These are phyloP conservation scores for Tetrapisispora nanseiensis DNA, from an alignment of 805 yeast species.

Conservation along the genomic window DNA sequence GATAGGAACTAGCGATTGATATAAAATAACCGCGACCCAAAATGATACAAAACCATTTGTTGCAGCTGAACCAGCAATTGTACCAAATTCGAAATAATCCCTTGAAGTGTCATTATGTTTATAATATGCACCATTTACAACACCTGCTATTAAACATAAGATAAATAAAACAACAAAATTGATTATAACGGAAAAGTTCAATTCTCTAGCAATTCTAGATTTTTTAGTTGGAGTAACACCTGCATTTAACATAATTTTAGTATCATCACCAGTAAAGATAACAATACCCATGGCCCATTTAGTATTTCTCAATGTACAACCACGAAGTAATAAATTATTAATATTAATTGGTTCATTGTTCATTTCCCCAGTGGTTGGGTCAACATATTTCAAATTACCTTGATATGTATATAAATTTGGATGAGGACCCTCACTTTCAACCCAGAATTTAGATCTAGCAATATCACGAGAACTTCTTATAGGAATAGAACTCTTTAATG, in stretches of 20 bases:
- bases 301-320: constrained; percentile 70
- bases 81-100: constrained; percentile 56
- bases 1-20: constrained; percentile 75
- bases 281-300: constrained; percentile 78
- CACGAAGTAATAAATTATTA: constrained; percentile 62
- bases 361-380: constrained; percentile 15
- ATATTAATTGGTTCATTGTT: constrained; percentile 57
- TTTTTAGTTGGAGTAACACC: constrained; percentile 76
- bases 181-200: constrained; percentile 58
- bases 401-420: constrained; percentile 67
- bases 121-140: constrained; percentile 64
- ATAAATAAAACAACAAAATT: constrained; percentile 57
- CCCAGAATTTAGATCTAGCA: constrained; percentile 45
- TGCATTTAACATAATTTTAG: constrained; percentile 73
- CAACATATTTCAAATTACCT: constrained; percentile 53
- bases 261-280: constrained; percentile 66
- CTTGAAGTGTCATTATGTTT: constrained; percentile 39
- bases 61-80: constrained; percentile 55
- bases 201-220: constrained; percentile 63
- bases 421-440: constrained; percentile 82
- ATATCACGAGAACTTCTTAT: constrained; percentile 42
- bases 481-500: constrained; percentile 50
- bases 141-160: constrained; percentile 60
- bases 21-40: constrained; percentile 67
- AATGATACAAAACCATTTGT: constrained; percentile 63